Evolutionary conservation across 257 asterid genomes (phyloP).

Genomic region (Solanum ossicruentum): DNA sequence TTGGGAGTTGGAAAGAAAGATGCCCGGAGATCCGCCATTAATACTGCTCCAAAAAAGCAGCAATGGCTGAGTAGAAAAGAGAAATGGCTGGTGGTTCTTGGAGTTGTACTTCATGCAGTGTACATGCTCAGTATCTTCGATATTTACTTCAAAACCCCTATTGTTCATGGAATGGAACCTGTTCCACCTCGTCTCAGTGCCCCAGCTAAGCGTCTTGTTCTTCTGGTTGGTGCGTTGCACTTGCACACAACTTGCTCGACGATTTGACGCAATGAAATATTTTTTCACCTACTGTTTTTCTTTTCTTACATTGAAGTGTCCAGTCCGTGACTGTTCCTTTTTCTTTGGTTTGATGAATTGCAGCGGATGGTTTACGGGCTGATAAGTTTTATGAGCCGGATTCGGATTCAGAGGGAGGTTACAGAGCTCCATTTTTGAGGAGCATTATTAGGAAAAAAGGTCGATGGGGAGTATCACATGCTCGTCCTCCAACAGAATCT

Average conservation of each 20-base stretch:
- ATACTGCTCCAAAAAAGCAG: conserved; percentile 17
- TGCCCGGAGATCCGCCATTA: conserved; percentile 24
- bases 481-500: conserved; percentile 98
- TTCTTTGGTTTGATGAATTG: background rate
- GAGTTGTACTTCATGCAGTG: conserved; percentile 84
- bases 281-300: background rate
- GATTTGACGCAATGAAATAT: conserved; percentile 14
- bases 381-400: conserved; percentile 96
- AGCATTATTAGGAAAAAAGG: conserved; percentile 76
- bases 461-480: conserved; percentile 99
- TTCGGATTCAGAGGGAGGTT: conserved; percentile 57
- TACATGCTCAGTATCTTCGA: conserved; percentile 98
- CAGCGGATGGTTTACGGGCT: conserved; percentile 97
- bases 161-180: conserved; percentile 94
- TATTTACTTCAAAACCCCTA: conserved; percentile 88
- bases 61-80: conserved; percentile 50
- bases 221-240: conserved; percentile 50
- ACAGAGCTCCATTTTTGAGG: conserved; percentile 88
- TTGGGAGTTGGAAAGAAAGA: conserved; percentile 28
- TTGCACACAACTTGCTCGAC: conserved; percentile 26
- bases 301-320: background rate
- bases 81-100: conserved; percentile 79
- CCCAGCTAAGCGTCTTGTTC: conserved; percentile 90
- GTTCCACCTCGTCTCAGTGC: conserved; percentile 59
- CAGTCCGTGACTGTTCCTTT: background rate